Evolutionary conservation across 352 stramenopile genomes (phyloP), one percentile per base, ranked within the genome.

Genomic region (Phytophthora idaei): DNA sequence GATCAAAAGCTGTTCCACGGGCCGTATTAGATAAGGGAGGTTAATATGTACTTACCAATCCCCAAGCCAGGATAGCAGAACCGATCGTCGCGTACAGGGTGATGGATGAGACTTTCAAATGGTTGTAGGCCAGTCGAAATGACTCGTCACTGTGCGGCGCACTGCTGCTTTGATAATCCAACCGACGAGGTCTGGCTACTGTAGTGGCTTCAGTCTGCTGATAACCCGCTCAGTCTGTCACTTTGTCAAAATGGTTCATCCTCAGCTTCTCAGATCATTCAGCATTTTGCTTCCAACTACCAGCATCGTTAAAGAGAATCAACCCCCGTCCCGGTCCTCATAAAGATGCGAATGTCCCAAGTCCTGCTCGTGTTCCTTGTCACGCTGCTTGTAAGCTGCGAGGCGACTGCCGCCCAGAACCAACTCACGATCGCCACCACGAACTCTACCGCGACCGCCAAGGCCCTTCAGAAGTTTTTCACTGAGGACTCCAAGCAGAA

Each of bases 401-500:
- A 57, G 29, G 56, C 32, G 9, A 17, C 56, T 46, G 25, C 32
- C 21, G 51, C 46, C 31, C 64, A 54, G 47, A 70, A 60, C 21
- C 47, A 70, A 39, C 36, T 70, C 25, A 17, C 28, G 5, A 66
- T 64, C 32, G 39, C 55, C 29, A 66, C 57, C 21, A 53, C 17
- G 37, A 51, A 70, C n/a, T 27, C 47, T 12, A 58, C 39, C 4
- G 44, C 56, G 7, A 70, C 62, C 7, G 34, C 60, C 31, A 61
- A 61, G 12, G 51, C 60, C 8, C 50, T 67, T 28, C 21, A 67
- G 15, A 44, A 62, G 27, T 67, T 67, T 39, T 67, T 67, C 52
- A 17, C 12, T 27, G 42, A 55, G 6, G 60, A 67, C n/a, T 27
- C 51, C 34, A 49, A 56, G 21, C 10, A 51, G 44, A 61, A 62